Percentiles rank a stretch among this genome's conserved stretches.
Evolutionary conservation across 441 rosid species (phyloP).

Genomic region (Raphanus hybrid): DNA sequence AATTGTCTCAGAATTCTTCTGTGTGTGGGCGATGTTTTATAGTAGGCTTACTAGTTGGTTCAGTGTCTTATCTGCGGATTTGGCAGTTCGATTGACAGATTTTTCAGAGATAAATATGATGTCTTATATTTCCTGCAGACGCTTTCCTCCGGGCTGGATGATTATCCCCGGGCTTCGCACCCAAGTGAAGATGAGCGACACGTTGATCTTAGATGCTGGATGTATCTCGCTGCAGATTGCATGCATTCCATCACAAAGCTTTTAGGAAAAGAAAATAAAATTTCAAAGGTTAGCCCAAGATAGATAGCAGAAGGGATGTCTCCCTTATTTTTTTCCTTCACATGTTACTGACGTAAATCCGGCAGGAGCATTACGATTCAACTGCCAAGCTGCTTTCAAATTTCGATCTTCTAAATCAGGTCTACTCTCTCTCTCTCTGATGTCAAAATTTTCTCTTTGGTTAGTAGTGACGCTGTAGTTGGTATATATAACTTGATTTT

Average conservation of each 20-base stretch:
- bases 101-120: conserved; percentile 26
- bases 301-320: not conserved
- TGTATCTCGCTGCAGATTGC: conserved; percentile 98
- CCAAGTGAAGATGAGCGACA: conserved; percentile 94
- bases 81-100: conserved; percentile 3
- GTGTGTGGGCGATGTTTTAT: not conserved
- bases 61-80: not conserved
- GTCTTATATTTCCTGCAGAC: conserved; percentile 59
- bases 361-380: conserved; percentile 83
- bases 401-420: conserved; percentile 87
- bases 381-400: conserved; percentile 80
- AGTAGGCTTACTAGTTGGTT: conserved; percentile 13
- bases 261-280: conserved; percentile 51
- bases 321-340: conserved; percentile 3
- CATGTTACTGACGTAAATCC: conserved; percentile 31
- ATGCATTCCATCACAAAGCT: conserved; percentile 75
- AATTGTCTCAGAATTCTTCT: not conserved
- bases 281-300: conserved; percentile 55
- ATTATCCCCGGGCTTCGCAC: conserved; percentile 99
- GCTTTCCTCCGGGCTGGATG: conserved; percentile 95
- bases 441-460: not conserved
- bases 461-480: not conserved
- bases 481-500: not conserved
- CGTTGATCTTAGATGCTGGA: conserved; percentile 99
- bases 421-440: conserved; percentile 38